A percentile compares a stretch with the other conserved stretches of the same genome.
phyloP scores from a whole-genome alignment of 164 flowering plant genomes.

The Litsea cubeba region DNA sequence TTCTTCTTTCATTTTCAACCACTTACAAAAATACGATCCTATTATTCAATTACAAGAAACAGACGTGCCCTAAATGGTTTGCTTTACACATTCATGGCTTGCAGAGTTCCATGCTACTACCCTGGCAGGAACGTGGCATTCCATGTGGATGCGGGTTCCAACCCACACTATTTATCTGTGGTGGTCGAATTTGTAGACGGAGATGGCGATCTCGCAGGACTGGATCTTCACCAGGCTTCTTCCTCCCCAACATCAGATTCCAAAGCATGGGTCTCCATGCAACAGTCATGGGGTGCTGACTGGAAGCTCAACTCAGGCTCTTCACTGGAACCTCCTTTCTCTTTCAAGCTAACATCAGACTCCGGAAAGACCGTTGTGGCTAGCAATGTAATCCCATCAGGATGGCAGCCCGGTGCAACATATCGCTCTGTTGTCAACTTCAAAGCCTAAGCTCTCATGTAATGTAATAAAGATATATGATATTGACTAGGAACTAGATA shows the following conservation, averaged over 20 bases:
- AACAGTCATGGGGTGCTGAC: slow-evolving; percentile 64
- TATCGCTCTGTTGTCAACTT: slow-evolving; percentile 58
- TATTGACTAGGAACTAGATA: not conserved
- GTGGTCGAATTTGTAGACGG: slow-evolving; percentile 44
- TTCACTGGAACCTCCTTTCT: slow-evolving; percentile 40
- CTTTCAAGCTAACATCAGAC: slow-evolving; percentile 36
- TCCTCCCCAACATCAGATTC: not conserved
- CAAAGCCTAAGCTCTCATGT: not conserved
- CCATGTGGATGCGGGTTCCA: slow-evolving; percentile 54
- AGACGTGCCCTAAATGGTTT: no score
- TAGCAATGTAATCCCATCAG: slow-evolving; percentile 48
- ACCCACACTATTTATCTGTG: slow-evolving; percentile 41
- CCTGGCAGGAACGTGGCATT: slow-evolving; percentile 36
- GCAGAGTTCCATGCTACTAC: slow-evolving; percentile 45
- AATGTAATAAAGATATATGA: not conserved
- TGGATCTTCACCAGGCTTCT: slow-evolving; percentile 29
- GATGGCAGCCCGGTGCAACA: slow-evolving; percentile 56
- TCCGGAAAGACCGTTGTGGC: slow-evolving; percentile 42
- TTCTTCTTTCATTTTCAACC: no score
- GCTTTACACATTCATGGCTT: not conserved
- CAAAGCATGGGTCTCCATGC: slow-evolving; percentile 39
- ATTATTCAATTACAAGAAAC: no score
- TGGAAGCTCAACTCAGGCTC: slow-evolving; percentile 47
- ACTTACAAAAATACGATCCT: no score
- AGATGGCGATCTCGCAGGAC: slow-evolving; percentile 48